phyloP scores from a whole-genome alignment of 2,329 filamentous ascomycete species.

The Paecilomyces niveus region DNA sequence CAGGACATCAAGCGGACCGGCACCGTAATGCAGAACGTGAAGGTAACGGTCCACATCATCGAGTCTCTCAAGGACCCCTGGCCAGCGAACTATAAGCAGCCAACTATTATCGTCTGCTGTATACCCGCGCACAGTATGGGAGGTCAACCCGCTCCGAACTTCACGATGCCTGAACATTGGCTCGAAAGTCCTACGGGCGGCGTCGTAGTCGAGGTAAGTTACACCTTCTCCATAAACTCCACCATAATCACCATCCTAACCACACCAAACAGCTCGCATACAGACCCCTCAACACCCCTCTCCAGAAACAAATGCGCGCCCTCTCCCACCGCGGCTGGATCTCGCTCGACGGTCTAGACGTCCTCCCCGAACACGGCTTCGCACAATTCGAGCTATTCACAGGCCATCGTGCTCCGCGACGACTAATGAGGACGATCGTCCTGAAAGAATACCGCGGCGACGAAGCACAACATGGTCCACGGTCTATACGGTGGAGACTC shows the following conservation, averaged over 20 bases:
- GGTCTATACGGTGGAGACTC: slow-evolving; percentile 21
- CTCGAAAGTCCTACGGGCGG: slow-evolving; percentile 32
- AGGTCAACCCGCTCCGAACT: slow-evolving; percentile 27
- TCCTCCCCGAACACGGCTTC: slow-evolving; percentile 34
- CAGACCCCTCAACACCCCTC: slow-evolving; percentile 31
- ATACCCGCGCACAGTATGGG: slow-evolving; percentile 32
- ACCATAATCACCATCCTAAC: background rate
- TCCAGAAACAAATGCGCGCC: slow-evolving; percentile 28
- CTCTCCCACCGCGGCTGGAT: slow-evolving; percentile 32
- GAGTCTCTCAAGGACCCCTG: slow-evolving; percentile 22
- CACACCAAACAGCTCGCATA: slow-evolving; percentile 28
- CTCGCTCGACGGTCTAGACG: slow-evolving; percentile 32
- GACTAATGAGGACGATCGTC: slow-evolving; percentile 30
- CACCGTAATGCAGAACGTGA: background rate
- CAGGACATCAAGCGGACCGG: background rate
- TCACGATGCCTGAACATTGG: slow-evolving; percentile 29
- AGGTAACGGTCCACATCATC: slow-evolving; percentile 18
- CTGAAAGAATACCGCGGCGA: slow-evolving; percentile 28
- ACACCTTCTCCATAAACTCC: background rate
- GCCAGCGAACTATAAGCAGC: slow-evolving; percentile 27
- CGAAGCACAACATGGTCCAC: slow-evolving; percentile 24
- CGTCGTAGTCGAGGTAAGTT: slow-evolving; percentile 33
- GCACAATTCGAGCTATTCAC: slow-evolving; percentile 35
- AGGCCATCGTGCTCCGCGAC: slow-evolving; percentile 27
- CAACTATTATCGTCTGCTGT: slow-evolving; percentile 31